Conservation (phyloP, 495 filamentous ascomycete species). For the Xylaria palmicola region DNA sequence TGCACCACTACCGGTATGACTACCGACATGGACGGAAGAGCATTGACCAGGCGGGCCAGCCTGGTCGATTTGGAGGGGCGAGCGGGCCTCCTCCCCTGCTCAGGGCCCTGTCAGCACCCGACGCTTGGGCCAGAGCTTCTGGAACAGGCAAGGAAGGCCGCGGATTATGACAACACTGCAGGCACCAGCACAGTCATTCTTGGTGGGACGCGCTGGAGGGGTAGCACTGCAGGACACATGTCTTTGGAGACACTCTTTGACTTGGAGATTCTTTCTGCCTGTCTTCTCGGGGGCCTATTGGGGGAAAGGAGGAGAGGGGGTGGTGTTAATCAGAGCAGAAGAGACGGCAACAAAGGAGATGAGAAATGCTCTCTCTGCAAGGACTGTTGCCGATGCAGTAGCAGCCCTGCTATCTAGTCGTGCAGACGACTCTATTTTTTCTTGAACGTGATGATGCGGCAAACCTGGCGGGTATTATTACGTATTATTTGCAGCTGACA, state of each 20-base stretch:
- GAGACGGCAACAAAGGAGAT: background rate
- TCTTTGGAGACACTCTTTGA: background rate
- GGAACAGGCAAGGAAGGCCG: slow-evolving; percentile 6
- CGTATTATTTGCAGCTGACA: too few relatives aligned
- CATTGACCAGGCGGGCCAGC: slow-evolving; percentile 14
- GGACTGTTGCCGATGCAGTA: too few relatives aligned
- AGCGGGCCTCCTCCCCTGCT: slow-evolving; percentile 2
- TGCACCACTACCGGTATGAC: background rate
- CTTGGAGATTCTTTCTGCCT: too few relatives aligned
- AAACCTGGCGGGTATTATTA: too few relatives aligned
- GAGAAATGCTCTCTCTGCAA: background rate
- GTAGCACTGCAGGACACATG: background rate
- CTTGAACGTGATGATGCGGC: too few relatives aligned
- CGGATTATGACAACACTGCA: slow-evolving; percentile 7
- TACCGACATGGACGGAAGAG: background rate
- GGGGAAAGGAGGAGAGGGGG: background rate
- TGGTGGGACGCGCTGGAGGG: background rate
- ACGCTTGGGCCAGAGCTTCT: slow-evolving; percentile 9
- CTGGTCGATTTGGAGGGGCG: background rate
- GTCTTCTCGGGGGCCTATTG: background rate
- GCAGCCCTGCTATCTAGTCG: too few relatives aligned
- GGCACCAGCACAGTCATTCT: slow-evolving; percentile 13
- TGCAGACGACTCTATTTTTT: too few relatives aligned
- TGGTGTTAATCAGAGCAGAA: too few relatives aligned
- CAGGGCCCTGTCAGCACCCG: slow-evolving; percentile 5